phyloP scores from a whole-genome alignment of 352 stramenopile species.

The Phytophthora crassamura region DNA sequence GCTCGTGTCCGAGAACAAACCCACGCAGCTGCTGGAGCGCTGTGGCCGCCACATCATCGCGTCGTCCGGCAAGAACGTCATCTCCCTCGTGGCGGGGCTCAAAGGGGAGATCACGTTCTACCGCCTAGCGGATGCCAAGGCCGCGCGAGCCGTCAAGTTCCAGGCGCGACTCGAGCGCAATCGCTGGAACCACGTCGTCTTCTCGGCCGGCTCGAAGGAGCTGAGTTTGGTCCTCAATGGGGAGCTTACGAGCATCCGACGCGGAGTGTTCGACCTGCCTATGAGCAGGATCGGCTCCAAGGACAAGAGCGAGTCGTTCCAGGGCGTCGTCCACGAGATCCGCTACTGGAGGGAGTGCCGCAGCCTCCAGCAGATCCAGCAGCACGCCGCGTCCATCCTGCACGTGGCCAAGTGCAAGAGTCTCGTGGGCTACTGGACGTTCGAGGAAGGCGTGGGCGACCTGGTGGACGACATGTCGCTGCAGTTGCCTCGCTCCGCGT shows the following conservation, averaged over 20 bases:
- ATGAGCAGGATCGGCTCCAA: constrained; percentile 55
- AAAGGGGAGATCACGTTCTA: constrained; percentile 55
- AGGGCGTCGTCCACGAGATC: constrained; percentile 69
- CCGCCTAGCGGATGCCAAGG: constrained; percentile 32
- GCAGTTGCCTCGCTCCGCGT: constrained; percentile 50
- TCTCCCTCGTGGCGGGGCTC: constrained; percentile 44
- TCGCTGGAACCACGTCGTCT: constrained; percentile 69
- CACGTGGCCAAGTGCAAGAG: constrained; percentile 43
- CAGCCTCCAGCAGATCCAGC: constrained; percentile 43
- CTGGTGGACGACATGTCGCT: constrained; percentile 80
- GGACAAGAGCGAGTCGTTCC: constrained; percentile 55
- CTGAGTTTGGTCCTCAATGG: constrained; percentile 62
- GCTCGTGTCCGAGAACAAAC: constrained; percentile 55
- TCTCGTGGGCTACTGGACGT: constrained; percentile 72
- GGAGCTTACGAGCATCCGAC: constrained; percentile 43
- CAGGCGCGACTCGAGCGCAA: constrained; percentile 45
- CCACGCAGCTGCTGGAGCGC: constrained; percentile 54
- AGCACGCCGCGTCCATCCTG: constrained; percentile 46
- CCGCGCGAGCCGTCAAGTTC: constrained; percentile 56
- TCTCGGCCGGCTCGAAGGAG: constrained; percentile 57
- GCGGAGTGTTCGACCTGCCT: constrained; percentile 65
- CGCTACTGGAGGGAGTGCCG: constrained; percentile 69
- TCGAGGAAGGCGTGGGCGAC: constrained; percentile 79
- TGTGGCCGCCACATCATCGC: constrained; percentile 66
- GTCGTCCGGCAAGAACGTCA: constrained; percentile 61